Percentiles rank a stretch among this genome's conserved stretches.
Conservation (phyloP, 139 green algal genomes). For the Eudorina sp. region DNA sequence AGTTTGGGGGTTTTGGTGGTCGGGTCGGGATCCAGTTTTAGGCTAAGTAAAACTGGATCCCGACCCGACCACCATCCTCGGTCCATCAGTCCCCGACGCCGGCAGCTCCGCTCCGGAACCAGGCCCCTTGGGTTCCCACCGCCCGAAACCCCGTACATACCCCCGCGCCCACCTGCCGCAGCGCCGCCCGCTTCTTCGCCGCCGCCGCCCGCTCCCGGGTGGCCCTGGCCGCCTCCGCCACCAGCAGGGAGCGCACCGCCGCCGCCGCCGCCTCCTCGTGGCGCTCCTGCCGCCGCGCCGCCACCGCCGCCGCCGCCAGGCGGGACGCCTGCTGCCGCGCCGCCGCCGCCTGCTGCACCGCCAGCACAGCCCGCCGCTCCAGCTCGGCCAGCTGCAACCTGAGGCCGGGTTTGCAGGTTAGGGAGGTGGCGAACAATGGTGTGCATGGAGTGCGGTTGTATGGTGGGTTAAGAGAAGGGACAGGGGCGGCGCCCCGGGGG, state of each 20-base stretch:
- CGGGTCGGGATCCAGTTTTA: too few relatives aligned
- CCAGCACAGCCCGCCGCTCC: not conserved
- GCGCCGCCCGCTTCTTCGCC: not conserved
- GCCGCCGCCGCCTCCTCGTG: slow-evolving; percentile 1
- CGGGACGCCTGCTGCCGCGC: not conserved
- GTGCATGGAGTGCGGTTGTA: too few relatives aligned
- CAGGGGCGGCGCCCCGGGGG: too few relatives aligned
- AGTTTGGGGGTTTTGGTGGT: too few relatives aligned
- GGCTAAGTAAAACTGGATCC: too few relatives aligned
- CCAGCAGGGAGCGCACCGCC: not conserved
- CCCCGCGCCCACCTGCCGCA: not conserved
- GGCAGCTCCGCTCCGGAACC: not conserved
- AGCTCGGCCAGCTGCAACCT: not conserved
- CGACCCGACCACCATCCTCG: too few relatives aligned
- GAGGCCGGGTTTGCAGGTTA: too few relatives aligned
- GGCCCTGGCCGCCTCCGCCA: not conserved
- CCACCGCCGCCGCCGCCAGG: not conserved
- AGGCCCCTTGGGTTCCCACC: too few relatives aligned
- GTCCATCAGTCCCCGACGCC: not conserved
- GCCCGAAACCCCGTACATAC: too few relatives aligned
- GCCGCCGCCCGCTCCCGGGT: not conserved
- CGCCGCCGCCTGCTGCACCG: not conserved
- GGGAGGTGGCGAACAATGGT: too few relatives aligned
- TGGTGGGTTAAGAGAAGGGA: too few relatives aligned
- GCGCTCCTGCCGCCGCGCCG: not conserved